Evolutionary conservation across 768 basidiomycete genomes (phyloP), one percentile per base, ranked within the genome.

Genomic region (Asterophora lycoperdoides): DNA sequence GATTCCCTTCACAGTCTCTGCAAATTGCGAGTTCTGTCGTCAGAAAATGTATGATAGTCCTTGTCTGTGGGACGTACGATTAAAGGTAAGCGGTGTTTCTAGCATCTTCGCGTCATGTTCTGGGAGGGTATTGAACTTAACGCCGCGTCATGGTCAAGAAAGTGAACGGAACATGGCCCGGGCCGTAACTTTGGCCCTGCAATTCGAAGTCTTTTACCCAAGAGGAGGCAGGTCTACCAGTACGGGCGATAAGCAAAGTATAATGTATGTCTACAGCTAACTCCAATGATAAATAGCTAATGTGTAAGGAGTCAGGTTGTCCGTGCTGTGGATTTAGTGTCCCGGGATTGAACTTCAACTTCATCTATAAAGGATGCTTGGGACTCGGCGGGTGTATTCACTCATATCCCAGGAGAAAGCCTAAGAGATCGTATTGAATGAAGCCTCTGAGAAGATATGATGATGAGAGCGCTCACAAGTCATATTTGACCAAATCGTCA

Each of bases 401-500:
- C 19, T 49, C 54, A 68, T 54, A 69, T 59, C 23, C 60, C 63
- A 18, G 66, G 65, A 19, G 59, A 62, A 28, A 67, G 45, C 23
- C 54, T 56, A 40, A 23, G 91, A 81, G 79, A 64, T 89, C 92
- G 62, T 87, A 84, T 66, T 86, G 86, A 28, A 23, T n/a, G 14
- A 26, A 3, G 15, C 40, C 8, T n/a, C 8, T n/a, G 7, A 28
- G 23, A 28, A 7, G 14, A 41, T 8, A 41, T 40, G 37, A 13
- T 32, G 30, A 29, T 23, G 41, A 29, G 49, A 23, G 52, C n/a
- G 68, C 89, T 57, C 60, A 93, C 93, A 82, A 80, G 65, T 91
- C 93, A 63, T 89, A 86, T 68, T 87, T 89, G 32, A 97, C 76
- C 55, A 94, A 71, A 41, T 91, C 84, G 58, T 99, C 95, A 10